Conservation (phyloP, 371 early-diverging fungal genomes). For the Mycotypha africana region DNA sequence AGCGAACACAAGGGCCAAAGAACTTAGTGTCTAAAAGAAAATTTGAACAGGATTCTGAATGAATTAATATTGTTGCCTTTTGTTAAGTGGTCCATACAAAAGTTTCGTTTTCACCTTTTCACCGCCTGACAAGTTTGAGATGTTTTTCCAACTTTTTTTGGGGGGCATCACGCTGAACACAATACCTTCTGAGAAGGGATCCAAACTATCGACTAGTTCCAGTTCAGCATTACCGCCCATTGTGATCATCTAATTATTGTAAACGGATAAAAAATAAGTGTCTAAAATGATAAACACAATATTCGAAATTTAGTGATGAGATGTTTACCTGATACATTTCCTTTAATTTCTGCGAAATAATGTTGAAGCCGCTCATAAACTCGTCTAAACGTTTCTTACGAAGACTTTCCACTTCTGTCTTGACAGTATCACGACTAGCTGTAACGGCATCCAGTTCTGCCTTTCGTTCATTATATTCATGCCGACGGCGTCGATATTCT, state of each 20-base stretch:
- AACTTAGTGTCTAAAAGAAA: conserved; percentile 98
- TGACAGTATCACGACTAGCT: conserved; percentile 64
- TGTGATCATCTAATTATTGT: conserved; percentile 88
- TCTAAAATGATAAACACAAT: too few species aligned
- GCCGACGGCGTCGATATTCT: conserved; percentile 80
- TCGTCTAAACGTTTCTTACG: conserved; percentile 81
- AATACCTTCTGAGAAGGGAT: conserved; percentile 99
- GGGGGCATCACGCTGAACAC: conserved; percentile 99
- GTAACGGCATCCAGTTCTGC: conserved; percentile 78
- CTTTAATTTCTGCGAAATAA: conserved; percentile 94
- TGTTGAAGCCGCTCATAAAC: conserved; percentile 97
- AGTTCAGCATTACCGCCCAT: conserved; percentile 99
- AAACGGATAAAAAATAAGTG: too few species aligned
- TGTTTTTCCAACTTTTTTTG: conserved; percentile 99
- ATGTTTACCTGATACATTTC: conserved; percentile 94
- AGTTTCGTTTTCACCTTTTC: conserved; percentile 79
- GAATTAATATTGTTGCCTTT: too few species aligned
- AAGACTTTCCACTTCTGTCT: conserved; percentile 70
- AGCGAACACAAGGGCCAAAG: conserved; percentile 98
- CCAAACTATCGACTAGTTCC: conserved; percentile 98
- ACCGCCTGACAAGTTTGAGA: conserved; percentile 98
- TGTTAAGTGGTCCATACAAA: too few species aligned
- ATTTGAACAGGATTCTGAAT: too few species aligned
- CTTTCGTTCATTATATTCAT: conserved; percentile 66
- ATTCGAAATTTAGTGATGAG: too few species aligned